Percentiles rank a stretch among this genome's conserved stretches.
Evolutionary conservation across 2,329 filamentous ascomycete species (phyloP).

Genomic region (Hirsutella thompsonii): DNA sequence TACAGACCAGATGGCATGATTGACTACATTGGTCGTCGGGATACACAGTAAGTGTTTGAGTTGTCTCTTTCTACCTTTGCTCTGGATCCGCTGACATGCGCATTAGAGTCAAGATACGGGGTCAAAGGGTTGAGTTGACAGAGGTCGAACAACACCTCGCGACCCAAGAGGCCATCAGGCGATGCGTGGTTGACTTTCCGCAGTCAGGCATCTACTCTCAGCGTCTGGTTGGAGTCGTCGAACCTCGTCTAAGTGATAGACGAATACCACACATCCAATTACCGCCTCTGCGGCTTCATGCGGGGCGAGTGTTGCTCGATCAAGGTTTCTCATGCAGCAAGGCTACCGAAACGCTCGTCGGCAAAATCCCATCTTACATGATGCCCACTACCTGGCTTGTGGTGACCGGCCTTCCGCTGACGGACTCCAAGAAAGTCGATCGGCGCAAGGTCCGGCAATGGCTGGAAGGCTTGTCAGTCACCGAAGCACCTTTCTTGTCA

Average conservation of each 20-base stretch:
- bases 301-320: background rate
- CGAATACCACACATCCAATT: too few relatives aligned
- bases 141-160: conserved; percentile 1
- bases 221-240: background rate
- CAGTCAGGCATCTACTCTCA: background rate
- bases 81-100: background rate
- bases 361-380: background rate
- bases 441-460: background rate
- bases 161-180: background rate
- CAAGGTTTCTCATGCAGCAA: background rate
- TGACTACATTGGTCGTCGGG: conserved; percentile 36
- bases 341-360: background rate
- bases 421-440: conserved; percentile 1
- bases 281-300: too few relatives aligned
- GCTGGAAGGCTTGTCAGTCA: background rate
- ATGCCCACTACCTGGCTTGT: background rate
- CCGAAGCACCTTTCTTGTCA: background rate
- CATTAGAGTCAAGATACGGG: background rate
- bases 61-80: background rate
- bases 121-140: conserved; percentile 1
- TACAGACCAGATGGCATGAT: conserved; percentile 27
- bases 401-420: background rate
- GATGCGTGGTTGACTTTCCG: background rate
- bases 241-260: background rate
- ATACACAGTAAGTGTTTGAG: conserved; percentile 28